Conservation (phyloP, 495 filamentous ascomycete species). For the Wilcoxina mikolae region DNA sequence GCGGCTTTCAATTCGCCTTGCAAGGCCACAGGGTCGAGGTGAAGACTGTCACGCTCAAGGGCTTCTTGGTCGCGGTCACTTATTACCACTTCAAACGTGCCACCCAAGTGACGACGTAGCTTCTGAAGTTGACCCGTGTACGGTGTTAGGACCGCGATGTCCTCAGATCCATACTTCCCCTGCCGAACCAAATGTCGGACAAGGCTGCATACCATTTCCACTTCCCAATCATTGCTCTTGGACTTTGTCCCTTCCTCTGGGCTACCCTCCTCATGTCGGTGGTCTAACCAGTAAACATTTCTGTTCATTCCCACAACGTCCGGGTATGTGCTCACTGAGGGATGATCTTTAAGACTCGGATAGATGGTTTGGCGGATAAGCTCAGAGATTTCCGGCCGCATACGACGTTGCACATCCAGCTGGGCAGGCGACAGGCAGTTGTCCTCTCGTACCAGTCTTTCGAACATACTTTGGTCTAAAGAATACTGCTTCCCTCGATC, state of each 20-base stretch:
- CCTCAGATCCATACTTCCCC: constrained; percentile 44
- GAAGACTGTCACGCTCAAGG: neutral
- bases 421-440: constrained; percentile 38
- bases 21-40: neutral
- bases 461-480: constrained; percentile 54
- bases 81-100: neutral
- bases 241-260: constrained; percentile 36
- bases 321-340: constrained; percentile 40
- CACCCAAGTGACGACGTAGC: constrained; percentile 37
- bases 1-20: neutral
- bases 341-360: constrained; percentile 44
- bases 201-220: constrained; percentile 48
- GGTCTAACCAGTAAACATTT: constrained; percentile 61
- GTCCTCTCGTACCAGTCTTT: constrained; percentile 41
- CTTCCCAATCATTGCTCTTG: constrained; percentile 51
- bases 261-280: constrained; percentile 40
- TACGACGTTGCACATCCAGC: constrained; percentile 53
- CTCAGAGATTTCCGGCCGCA: constrained; percentile 54
- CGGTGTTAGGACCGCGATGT: constrained; percentile 69
- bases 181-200: constrained; percentile 58
- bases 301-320: constrained; percentile 48
- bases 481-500: constrained; percentile 39
- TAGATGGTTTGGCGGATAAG: constrained; percentile 50
- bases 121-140: constrained; percentile 57
- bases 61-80: neutral